These are phyloP conservation scores for Citrus sinensis DNA, from an alignment of 345 rosid species.

Conservation along the genomic window DNA sequence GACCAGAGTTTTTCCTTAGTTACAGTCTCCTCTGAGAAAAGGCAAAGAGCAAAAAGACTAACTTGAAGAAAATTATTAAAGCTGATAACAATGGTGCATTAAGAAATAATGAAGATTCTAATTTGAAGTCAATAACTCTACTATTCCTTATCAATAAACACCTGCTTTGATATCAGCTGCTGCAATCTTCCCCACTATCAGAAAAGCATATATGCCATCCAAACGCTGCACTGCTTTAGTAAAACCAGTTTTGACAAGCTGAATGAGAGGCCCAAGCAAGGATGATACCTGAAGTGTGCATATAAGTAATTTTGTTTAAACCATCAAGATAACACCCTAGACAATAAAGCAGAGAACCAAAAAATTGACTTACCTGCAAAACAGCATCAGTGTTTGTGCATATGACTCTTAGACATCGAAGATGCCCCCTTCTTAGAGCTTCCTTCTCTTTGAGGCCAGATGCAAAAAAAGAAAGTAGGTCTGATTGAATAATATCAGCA, in stretches of 20 bases:
- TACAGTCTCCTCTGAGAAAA: constrained; percentile 72
- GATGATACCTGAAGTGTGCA: constrained; percentile 59
- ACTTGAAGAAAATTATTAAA: constrained; percentile 8
- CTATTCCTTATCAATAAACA: constrained; percentile 10
- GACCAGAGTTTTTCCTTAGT: constrained; percentile 91
- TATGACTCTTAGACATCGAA: constrained; percentile 64
- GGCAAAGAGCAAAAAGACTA: constrained; percentile 17
- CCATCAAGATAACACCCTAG: constrained; percentile 9
- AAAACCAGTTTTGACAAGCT: constrained; percentile 88
- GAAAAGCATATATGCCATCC: constrained; percentile 92
- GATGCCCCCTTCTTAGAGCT: constrained; percentile 81
- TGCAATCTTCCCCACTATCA: constrained; percentile 73
- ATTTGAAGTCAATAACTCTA: constrained; percentile 3
- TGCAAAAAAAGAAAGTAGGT: constrained; percentile 63
- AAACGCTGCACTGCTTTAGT: constrained; percentile 87
- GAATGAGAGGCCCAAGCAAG: constrained; percentile 79
- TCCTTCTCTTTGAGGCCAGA: constrained; percentile 97
- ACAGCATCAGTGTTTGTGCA: constrained; percentile 67
- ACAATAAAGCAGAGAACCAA: not conserved
- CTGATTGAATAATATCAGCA: constrained; percentile 60
- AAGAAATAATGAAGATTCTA: constrained; percentile 1
- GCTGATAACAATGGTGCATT: constrained; percentile 2
- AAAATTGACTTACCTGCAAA: constrained; percentile 45
- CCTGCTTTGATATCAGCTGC: constrained; percentile 94
- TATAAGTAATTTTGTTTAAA: constrained; percentile 13